These are phyloP conservation scores for Coprinopsis cinerea DNA, from an alignment of 768 basidiomycete genomes.

Conservation along the genomic window DNA sequence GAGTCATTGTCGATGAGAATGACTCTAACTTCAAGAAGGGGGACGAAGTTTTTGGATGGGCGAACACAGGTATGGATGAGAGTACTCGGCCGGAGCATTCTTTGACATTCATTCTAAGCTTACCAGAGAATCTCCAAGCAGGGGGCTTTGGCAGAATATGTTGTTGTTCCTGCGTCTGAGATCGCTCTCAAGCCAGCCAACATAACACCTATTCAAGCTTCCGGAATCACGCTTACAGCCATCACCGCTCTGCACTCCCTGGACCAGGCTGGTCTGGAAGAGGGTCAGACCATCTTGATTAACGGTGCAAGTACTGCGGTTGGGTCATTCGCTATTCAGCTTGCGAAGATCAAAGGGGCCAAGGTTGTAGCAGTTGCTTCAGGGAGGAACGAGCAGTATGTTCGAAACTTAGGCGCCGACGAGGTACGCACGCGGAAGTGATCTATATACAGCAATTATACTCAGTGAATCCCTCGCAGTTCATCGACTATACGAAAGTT, in stretches of 20 bases:
- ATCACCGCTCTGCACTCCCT: slow-evolving; percentile 57
- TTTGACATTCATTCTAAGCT: slow-evolving; percentile 15
- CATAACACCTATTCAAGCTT: slow-evolving; percentile 49
- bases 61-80: slow-evolving; percentile 22
- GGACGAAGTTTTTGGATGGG: slow-evolving; percentile 59
- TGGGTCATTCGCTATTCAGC: slow-evolving; percentile 65
- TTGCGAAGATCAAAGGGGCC: slow-evolving; percentile 62
- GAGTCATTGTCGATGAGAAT: slow-evolving; percentile 52
- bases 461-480: too few relatives aligned
- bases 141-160: slow-evolving; percentile 59
- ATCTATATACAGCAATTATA: too few relatives aligned
- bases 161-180: slow-evolving; percentile 34
- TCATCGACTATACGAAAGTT: slow-evolving; percentile 56
- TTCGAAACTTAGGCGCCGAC: slow-evolving; percentile 59
- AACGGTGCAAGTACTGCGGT: slow-evolving; percentile 69
- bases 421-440: too few relatives aligned
- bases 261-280: slow-evolving; percentile 41
- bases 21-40: slow-evolving; percentile 47
- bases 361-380: slow-evolving; percentile 57
- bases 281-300: slow-evolving; percentile 56
- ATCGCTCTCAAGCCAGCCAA: slow-evolving; percentile 41
- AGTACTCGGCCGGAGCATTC: neutral
- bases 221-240: slow-evolving; percentile 54
- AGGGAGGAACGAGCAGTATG: slow-evolving; percentile 50
- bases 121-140: slow-evolving; percentile 32